These are phyloP conservation scores for Withania somnifera DNA, from an alignment of 305 asterid species.

Conservation along the genomic window DNA sequence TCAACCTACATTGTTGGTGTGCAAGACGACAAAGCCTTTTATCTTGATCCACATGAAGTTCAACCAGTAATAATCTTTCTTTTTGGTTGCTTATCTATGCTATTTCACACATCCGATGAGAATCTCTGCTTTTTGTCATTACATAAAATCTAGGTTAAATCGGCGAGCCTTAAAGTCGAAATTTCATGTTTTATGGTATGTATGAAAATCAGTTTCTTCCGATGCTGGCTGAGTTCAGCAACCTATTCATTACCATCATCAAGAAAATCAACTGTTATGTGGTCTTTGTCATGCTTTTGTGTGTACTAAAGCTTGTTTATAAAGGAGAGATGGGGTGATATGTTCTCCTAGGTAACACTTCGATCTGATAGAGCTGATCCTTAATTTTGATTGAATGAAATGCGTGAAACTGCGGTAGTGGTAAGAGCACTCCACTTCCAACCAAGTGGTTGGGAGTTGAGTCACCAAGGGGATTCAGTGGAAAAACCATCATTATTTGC, in stretches of 20 bases:
- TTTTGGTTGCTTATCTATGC: neutral
- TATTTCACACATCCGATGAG: neutral
- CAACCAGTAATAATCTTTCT: constrained; percentile 52
- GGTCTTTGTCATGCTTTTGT: neutral
- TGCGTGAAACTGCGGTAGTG: too few species aligned
- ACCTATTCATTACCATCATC: neutral
- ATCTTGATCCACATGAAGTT: constrained; percentile 96
- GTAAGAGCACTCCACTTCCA: too few species aligned
- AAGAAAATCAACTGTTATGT: neutral
- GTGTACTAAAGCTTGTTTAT: neutral
- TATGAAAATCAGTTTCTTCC: neutral
- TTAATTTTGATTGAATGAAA: neutral
- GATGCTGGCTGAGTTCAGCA: neutral
- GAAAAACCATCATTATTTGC: neutral
- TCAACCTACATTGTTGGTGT: constrained; percentile 88
- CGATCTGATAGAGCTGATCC: neutral
- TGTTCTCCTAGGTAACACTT: neutral
- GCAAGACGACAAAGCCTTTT: constrained; percentile 89
- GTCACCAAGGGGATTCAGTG: neutral
- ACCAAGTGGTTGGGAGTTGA: neutral
- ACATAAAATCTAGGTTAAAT: neutral
- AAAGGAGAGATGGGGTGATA: neutral
- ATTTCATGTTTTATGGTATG: neutral
- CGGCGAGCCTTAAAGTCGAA: neutral
- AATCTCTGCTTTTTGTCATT: neutral